Conservation (phyloP, 2,329 filamentous ascomycete species). For the Ophiocordyceps camponoti-leonardi region DNA sequence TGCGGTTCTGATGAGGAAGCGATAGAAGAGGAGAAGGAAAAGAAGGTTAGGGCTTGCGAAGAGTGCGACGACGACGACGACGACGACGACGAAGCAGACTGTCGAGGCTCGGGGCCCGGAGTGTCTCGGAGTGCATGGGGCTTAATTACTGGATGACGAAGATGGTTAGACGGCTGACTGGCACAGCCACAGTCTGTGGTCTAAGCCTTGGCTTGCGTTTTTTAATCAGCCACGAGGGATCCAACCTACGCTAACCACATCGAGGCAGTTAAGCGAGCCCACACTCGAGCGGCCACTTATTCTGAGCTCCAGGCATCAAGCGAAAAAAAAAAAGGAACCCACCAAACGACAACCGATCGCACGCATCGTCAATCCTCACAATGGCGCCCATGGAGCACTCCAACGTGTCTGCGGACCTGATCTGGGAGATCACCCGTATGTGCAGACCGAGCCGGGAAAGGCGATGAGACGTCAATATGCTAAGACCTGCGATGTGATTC, state of each 20-base stretch:
- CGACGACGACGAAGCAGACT: not conserved
- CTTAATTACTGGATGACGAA: not conserved
- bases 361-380: constrained; percentile 23
- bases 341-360: constrained; percentile 4
- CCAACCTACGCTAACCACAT: constrained; percentile 10
- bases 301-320: constrained; percentile 3
- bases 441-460: constrained; percentile 28
- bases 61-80: no score
- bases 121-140: not conserved
- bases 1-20: not conserved
- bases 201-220: not conserved
- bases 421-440: constrained; percentile 94
- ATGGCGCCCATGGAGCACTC: constrained; percentile 39
- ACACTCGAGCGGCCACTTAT: constrained; percentile 17
- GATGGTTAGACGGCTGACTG: no score
- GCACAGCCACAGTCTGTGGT: not conserved
- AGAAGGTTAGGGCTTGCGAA: not conserved
- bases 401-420: constrained; percentile 75
- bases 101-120: not conserved
- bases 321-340: not conserved
- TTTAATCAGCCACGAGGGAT: not conserved
- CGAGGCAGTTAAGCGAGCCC: constrained; percentile 20
- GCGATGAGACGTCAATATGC: not conserved
- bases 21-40: not conserved
- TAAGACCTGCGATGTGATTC: not conserved